A percentile compares a stretch with the other conserved stretches of the same genome.
Evolutionary conservation across 768 basidiomycete species (phyloP).

Genomic region (Russula olivacea): DNA sequence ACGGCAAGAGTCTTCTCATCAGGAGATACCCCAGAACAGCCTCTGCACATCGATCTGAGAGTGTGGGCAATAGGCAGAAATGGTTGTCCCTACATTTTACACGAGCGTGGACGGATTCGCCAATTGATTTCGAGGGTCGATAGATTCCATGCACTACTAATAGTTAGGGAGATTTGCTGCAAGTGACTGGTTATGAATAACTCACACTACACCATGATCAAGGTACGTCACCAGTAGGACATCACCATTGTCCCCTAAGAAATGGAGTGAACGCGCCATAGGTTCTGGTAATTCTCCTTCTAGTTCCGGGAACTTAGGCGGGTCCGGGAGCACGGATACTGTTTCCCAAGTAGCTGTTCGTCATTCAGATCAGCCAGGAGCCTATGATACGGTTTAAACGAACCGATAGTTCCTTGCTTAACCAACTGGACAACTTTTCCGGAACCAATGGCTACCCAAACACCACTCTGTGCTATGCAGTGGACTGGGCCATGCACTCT

Average conservation of each 20-base stretch:
- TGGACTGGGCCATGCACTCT: slow-evolving; percentile 1
- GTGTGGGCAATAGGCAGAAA: not conserved
- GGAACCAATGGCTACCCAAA: not conserved
- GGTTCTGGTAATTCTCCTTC: slow-evolving; percentile 7
- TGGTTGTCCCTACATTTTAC: not conserved
- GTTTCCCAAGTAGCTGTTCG: slow-evolving; percentile 2
- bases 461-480: not conserved
- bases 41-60: not conserved
- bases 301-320: slow-evolving; percentile 1
- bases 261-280: not conserved
- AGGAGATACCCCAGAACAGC: not conserved
- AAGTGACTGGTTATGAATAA: not conserved
- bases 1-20: not conserved
- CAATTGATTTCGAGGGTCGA: not conserved
- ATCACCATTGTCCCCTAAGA: not conserved
- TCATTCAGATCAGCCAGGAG: not conserved
- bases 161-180: not conserved
- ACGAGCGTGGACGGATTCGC: not conserved
- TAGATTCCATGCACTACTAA: not conserved
- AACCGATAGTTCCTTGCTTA: slow-evolving; percentile 5
- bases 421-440: not conserved
- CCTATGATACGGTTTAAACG: not conserved
- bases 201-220: slow-evolving; percentile 7
- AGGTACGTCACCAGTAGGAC: slow-evolving; percentile 2
- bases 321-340: not conserved